Base-by-base conservation (phyloP, 257 asterid genomes). In the Forsythia suspensa region DNA sequence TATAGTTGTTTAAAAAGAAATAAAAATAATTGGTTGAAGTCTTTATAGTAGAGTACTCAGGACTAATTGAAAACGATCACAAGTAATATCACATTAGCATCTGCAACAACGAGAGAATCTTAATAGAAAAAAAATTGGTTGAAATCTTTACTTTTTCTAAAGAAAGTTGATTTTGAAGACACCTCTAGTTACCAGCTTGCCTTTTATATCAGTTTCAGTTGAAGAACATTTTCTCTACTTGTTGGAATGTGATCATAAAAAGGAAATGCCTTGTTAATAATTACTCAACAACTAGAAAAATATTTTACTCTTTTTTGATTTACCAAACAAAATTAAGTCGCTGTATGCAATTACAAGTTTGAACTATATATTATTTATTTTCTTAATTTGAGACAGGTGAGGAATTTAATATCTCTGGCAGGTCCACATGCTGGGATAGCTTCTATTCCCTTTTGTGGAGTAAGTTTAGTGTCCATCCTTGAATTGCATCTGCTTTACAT, bases 371-470 rank as follows among this genome's bases (percentile, higher is more conserved):
- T 29, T 63, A 3, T 29, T 63, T 29, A 21, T 63, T 15, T 41
- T 76, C 63, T 77, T 6, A 46, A 39, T 76, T 57, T 78, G 75
- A 78, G 75, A 81, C 92, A 95, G 99, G 99, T 95, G 85, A 87
- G 85, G 78, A 95, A 91, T 84, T 77, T 93, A 18, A 85, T 95
- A 75, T 95, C 99, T 76, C 87, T 95, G 80, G 98, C 92, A 34
- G 99, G 98, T 61, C 99, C 99, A 77, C 99, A 93, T 82, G 97
- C 98, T 11, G 98, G 99, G 77, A 91, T 92, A 77, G 96, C 98
- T 73, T 87, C 98, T 68, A 71, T 92, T 83, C 98, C 98, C 41
- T 78, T 93, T 5, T 95, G 99, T 71, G 92, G 90, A 74, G 98
- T 95, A 85, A 86, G 99, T 83, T 72, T 11, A 24, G 10, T 11